phyloP scores from a whole-genome alignment of 768 basidiomycete genomes.

The Lentinula boryana region DNA sequence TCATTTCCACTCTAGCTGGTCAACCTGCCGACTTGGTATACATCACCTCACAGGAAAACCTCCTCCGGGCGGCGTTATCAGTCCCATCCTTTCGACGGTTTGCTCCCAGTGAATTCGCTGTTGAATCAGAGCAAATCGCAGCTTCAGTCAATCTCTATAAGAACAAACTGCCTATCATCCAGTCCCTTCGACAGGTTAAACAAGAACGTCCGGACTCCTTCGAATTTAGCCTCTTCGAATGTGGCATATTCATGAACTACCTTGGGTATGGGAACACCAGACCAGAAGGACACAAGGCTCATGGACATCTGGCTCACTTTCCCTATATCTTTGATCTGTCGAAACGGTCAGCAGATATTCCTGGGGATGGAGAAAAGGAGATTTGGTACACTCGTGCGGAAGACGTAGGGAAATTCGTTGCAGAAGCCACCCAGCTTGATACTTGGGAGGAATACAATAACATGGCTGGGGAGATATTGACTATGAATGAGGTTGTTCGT shows the following conservation, averaged over 20 bases:
- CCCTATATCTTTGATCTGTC: conserved; percentile 1
- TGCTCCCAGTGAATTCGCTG: conserved; percentile 3
- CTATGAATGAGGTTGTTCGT: conserved; percentile 2
- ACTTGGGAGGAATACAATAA: not conserved
- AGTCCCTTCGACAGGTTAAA: not conserved
- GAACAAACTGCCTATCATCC: not conserved
- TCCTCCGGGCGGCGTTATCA: not conserved
- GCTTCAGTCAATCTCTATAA: not conserved
- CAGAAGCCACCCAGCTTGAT: conserved; percentile 4
- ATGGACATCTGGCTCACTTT: not conserved
- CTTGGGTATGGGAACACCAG: not conserved
- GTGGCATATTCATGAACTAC: conserved; percentile 5
- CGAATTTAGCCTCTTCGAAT: not conserved
- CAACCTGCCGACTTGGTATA: not conserved
- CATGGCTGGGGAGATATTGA: not conserved
- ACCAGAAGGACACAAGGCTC: not conserved
- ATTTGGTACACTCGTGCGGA: not conserved
- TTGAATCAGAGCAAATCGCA: not conserved
- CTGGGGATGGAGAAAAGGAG: conserved; percentile 3
- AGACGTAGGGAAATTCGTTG: conserved; percentile 2
- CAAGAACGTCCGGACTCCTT: not conserved
- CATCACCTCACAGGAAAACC: not conserved
- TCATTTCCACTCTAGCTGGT: not conserved
- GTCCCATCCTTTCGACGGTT: conserved; percentile 3
- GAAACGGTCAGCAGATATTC: conserved; percentile 1